phyloP scores from a whole-genome alignment of 2,329 filamentous ascomycete genomes.

The Botrytis pseudocinerea region DNA sequence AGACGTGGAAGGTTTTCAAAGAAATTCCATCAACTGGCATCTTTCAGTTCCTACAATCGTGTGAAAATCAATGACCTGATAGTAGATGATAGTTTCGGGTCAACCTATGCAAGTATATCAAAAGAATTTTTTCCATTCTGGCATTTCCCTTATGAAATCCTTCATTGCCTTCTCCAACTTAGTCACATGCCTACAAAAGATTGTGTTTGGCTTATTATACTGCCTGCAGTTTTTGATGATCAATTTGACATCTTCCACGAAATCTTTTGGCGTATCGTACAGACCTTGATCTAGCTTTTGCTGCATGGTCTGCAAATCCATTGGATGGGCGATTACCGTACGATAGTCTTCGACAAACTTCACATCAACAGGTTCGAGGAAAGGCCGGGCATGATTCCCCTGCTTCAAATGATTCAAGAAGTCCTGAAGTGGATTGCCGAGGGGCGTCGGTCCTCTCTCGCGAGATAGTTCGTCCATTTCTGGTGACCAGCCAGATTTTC shows the following conservation, averaged over 20 bases:
- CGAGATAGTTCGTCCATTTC: background rate
- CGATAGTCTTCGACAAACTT: background rate
- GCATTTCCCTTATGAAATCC: background rate
- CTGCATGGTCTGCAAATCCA: constrained; percentile 7
- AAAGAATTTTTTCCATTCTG: background rate
- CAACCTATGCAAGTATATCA: background rate
- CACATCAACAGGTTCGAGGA: background rate
- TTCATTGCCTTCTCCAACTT: background rate
- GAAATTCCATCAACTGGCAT: too few relatives aligned
- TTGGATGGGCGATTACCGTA: background rate
- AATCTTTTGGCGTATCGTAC: constrained; percentile 1
- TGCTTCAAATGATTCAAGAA: background rate
- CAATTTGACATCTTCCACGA: constrained; percentile 12
- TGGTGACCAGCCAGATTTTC: background rate
- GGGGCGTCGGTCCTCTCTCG: background rate
- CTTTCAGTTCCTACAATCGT: background rate
- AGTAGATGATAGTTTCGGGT: background rate
- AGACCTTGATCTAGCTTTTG: background rate
- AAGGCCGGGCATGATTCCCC: background rate
- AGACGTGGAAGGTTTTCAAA: background rate
- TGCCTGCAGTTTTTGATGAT: constrained; percentile 11
- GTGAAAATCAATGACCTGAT: background rate
- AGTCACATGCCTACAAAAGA: background rate
- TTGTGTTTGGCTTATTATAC: background rate
- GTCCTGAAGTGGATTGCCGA: background rate